Conservation (phyloP, 2,329 filamentous ascomycete species). For the Diaporthe aspalathi region DNA sequence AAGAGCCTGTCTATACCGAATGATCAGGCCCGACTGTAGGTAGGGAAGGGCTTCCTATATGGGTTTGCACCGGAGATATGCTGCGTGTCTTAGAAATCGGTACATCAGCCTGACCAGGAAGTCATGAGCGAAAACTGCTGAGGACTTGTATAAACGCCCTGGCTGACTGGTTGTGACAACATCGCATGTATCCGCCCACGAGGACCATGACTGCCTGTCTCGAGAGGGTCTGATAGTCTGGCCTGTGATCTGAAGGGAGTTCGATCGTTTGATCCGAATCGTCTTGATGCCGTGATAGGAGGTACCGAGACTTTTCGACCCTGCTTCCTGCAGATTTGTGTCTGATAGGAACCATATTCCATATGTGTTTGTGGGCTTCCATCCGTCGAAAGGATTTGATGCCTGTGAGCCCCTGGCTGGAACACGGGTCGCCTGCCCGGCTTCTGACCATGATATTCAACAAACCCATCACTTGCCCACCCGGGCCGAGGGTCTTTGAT, state of each 20-base stretch:
- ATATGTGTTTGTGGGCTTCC: background rate
- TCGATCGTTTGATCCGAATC: background rate
- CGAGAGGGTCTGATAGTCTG: background rate
- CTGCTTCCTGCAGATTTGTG: background rate
- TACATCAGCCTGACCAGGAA: background rate
- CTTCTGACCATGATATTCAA: too few species aligned
- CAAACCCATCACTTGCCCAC: background rate
- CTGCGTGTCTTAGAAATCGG: background rate
- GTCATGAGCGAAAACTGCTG: background rate
- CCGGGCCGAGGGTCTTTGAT: background rate
- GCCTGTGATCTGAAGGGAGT: background rate
- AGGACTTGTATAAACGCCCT: background rate
- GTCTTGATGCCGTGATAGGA: background rate
- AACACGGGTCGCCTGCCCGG: too few species aligned
- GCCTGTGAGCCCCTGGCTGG: background rate
- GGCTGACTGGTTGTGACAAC: background rate
- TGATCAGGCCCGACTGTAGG: slow-evolving; percentile 3
- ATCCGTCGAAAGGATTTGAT: background rate
- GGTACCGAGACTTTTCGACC: background rate
- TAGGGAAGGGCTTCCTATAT: background rate
- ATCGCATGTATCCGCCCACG: background rate
- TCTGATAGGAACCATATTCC: background rate
- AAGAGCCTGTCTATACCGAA: background rate
- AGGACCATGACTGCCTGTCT: background rate
- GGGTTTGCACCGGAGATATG: background rate